Base-by-base conservation (phyloP, 2,329 filamentous ascomycete genomes). In the Cryphonectria nitschkei region DNA sequence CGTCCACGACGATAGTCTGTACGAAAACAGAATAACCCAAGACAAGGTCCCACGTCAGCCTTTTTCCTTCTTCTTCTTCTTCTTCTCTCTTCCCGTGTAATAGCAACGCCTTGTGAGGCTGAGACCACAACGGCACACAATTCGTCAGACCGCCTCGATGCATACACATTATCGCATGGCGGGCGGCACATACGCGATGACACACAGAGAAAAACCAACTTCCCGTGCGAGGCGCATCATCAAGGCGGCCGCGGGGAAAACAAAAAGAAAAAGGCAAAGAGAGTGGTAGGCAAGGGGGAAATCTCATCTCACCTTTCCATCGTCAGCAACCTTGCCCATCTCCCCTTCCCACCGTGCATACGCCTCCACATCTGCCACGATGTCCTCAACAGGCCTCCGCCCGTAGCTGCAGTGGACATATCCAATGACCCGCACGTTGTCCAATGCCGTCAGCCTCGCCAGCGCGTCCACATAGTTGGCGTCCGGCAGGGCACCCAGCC, bases 281-380 rank as follows among this genome's bases (percentile, higher is more conserved):
- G 8, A 50, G 46, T 3, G 29, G 39, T n/a, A 26, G 50, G 26
- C 32, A 52, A 26, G 41, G 13, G 2, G 39, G 41, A 29, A 34
- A 54, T 19, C 5, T 26, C n/a, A 26, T 67, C 56, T 68, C 64
- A 73, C 71, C 66, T 71, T 65, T 2, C 73, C 65, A 56, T 72
- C 50, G n/a, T 68, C 71, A 4, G 41, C 70, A 60, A 37, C 72
- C 67, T 50, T 71, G 41, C 6, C 69, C 71, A 13, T 54, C 69
- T 67, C 68, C 34, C 77, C 78, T 68, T 77, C 78, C 84, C 84
- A 86, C 52, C 78, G 80, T 22, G 80, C 81, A 70, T 85, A 86
- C 5, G 77, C 79, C 67, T 80, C 79, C 62, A 87, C 81, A 71
- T 87, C 84, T 71, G 77, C 65, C 54, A 73, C 46, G 29, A 79